These are phyloP conservation scores for Ogataea siamensis DNA, from an alignment of 805 yeast genomes.

Conservation along the genomic window DNA sequence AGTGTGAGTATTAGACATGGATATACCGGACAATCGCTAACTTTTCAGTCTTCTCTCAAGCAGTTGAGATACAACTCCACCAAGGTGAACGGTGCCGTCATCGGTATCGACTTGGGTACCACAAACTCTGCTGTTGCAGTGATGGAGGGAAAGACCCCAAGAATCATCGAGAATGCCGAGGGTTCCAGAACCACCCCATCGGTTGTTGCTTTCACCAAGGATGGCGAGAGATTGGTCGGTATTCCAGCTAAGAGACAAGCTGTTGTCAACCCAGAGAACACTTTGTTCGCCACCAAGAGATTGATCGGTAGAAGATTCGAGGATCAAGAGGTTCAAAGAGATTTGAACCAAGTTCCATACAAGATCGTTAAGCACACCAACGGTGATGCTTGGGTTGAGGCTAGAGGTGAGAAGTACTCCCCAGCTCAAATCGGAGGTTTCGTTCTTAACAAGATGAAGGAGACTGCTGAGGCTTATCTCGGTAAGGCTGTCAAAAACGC, in stretches of 20 bases:
- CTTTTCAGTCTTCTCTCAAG: conserved; percentile 22
- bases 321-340: conserved; percentile 70
- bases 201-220: conserved; percentile 61
- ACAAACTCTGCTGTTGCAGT: conserved; percentile 85
- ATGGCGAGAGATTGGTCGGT: conserved; percentile 55
- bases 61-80: conserved; percentile 35
- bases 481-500: conserved; percentile 88
- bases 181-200: conserved; percentile 82
- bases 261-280: conserved; percentile 68
- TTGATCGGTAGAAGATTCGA: conserved; percentile 69
- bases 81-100: conserved; percentile 46
- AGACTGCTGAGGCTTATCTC: conserved; percentile 90
- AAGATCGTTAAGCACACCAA: conserved; percentile 55
- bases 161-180: conserved; percentile 72
- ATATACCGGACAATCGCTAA: conserved; percentile 4
- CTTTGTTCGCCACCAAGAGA: conserved; percentile 80
- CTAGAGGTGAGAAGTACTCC: conserved; percentile 47
- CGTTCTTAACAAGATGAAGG: conserved; percentile 93
- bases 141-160: conserved; percentile 60
- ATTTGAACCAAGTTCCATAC: conserved; percentile 61
- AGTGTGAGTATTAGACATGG: conserved; percentile 23
- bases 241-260: conserved; percentile 77
- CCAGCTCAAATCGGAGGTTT: conserved; percentile 74
- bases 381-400: conserved; percentile 69
- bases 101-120: conserved; percentile 83